Evolutionary conservation across 352 stramenopile genomes (phyloP).

Genomic region (Globisporangium orthogonon): DNA sequence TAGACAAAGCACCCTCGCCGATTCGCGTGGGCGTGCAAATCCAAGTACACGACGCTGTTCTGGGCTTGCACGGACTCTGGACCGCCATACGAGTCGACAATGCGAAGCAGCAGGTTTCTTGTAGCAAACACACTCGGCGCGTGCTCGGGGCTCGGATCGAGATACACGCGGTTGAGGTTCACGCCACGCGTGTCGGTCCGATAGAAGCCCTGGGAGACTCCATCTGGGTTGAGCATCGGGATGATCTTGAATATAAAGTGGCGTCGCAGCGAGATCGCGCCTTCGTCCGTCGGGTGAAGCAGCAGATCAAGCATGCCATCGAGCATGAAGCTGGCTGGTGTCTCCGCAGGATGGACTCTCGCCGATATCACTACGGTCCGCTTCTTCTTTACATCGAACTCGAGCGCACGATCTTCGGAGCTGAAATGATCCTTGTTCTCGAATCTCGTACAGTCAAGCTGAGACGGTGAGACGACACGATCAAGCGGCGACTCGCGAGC

Average conservation of each 20-base stretch:
- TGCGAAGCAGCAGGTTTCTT: constrained; percentile 40
- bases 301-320: constrained; percentile 54
- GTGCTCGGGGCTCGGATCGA: constrained; percentile 25
- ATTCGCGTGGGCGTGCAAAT: constrained; percentile 88
- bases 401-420: too few species aligned
- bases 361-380: constrained; percentile 52
- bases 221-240: constrained; percentile 83
- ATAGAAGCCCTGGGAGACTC: constrained; percentile 85
- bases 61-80: constrained; percentile 10
- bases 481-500: too few species aligned
- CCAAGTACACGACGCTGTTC: constrained; percentile 70
- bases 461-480: too few species aligned
- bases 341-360: constrained; percentile 81
- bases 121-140: constrained; percentile 69
- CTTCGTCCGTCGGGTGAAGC: constrained; percentile 40
- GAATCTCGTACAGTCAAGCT: too few species aligned
- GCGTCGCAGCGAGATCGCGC: constrained; percentile 32
- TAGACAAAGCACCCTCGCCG: constrained; percentile 90
- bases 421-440: too few species aligned
- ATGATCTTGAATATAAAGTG: constrained; percentile 81
- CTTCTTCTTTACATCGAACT: constrained; percentile 10
- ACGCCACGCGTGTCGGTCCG: constrained; percentile 77
- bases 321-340: constrained; percentile 61
- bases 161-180: constrained; percentile 90
- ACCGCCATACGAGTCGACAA: constrained; percentile 26